Percentiles rank a stretch among this genome's conserved stretches.
Evolutionary conservation across 257 asterid genomes (phyloP).

Genomic region (Prunella vulgaris): DNA sequence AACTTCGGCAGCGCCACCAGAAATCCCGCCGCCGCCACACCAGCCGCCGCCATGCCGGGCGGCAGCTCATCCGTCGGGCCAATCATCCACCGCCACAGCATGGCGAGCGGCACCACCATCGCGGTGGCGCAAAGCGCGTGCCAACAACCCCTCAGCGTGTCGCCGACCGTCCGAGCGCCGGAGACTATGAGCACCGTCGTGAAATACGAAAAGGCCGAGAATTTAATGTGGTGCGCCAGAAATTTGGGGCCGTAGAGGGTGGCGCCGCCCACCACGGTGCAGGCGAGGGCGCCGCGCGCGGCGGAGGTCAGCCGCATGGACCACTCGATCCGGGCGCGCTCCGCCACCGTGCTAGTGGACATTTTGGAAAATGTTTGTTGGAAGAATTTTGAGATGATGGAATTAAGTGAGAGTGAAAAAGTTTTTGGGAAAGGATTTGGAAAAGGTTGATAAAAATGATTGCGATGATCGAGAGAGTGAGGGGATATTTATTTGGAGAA

Average conservation of each 20-base stretch:
- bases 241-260: conserved; percentile 47
- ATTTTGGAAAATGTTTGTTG: neutral
- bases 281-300: conserved; percentile 44
- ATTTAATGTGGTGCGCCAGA: conserved; percentile 25
- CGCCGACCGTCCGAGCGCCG: conserved; percentile 48
- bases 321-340: conserved; percentile 48
- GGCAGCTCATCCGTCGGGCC: conserved; percentile 23
- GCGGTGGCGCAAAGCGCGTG: conserved; percentile 46
- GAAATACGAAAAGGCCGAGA: conserved; percentile 52
- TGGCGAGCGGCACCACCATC: conserved; percentile 48
- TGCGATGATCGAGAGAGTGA: too few relatives aligned
- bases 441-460: too few relatives aligned
- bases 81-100: conserved; percentile 29
- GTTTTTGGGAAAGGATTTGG: too few relatives aligned
- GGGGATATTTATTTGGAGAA: too few relatives aligned
- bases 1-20: conserved; percentile 35
- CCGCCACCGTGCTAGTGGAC: conserved; percentile 25
- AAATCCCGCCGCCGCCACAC: conserved; percentile 1
- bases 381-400: too few relatives aligned
- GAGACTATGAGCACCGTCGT: conserved; percentile 41
- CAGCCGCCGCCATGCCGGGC: conserved; percentile 23
- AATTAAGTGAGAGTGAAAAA: too few relatives aligned
- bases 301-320: conserved; percentile 53
- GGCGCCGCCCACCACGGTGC: conserved; percentile 46
- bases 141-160: conserved; percentile 52